Evolutionary conservation across 345 rosid genomes (phyloP), one percentile per base, ranked within the genome.

Genomic region (Hevea brasiliensis): DNA sequence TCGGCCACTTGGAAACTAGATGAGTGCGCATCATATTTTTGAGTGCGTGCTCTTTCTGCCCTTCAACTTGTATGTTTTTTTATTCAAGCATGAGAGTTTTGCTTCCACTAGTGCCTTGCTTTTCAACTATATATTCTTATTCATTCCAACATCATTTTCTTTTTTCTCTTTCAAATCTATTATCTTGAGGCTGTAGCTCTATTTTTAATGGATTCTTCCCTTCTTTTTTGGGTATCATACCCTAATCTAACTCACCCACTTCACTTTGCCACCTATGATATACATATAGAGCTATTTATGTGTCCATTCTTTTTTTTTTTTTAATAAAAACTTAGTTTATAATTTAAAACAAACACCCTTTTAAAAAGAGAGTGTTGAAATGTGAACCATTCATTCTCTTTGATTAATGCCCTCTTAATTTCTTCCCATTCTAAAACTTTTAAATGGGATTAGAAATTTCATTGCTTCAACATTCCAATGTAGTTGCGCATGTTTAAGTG

Each of bases 1-100:
- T 51, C 41, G 74, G n/a, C 82, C 56, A 78, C 71, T 72, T 75
- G 21, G 42, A 61, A 29, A 23, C 41, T 61, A 21, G 12, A 18
- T 62, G 74, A 58, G 81, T 84, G 87, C 77, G 81, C 80, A 79
- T 81, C 72, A 40, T 63, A 73, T 73, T 17, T 48, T 32, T 59
- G 54, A 65, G 68, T 72, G 32, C 42, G 69, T 47, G 81, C 77
- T 74, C 64, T 55, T 75, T 75, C 68, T 48, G 61, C 57, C 45
- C 65, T 44, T 42, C 87, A 84, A 84, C 79, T 84, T 84, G 84
- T 68, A 7, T 62, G 18, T 78, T 41, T 69, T 68, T 68, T 78
- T 73, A 51, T 58, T 66, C 29, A 15, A 14, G 44, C 27, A 11
- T 41, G 51, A 27, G 63, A 7, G 35, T 54, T 24, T 72, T 24